Conservation (phyloP, 225 moss, liverwort and hornwort species). For the Polytrichum commune region DNA sequence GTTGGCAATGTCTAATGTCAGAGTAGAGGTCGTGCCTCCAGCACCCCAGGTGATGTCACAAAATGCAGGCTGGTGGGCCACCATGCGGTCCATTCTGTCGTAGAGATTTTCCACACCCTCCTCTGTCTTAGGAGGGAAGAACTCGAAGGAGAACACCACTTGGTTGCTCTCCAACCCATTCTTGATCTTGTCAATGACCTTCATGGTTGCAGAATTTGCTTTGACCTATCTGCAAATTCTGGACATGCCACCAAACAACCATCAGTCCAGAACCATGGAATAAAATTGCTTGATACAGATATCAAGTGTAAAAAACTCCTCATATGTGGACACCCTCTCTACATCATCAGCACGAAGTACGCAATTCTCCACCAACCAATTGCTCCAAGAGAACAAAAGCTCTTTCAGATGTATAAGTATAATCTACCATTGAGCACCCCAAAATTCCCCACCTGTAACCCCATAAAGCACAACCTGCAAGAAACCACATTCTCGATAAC, state of each 20-base stretch:
- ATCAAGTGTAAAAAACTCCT: too few species aligned
- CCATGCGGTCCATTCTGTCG: slow-evolving; percentile 66
- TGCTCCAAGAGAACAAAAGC: too few species aligned
- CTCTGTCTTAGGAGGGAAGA: slow-evolving; percentile 64
- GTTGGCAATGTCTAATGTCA: slow-evolving; percentile 64
- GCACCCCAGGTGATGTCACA: slow-evolving; percentile 77
- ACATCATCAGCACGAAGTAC: too few species aligned
- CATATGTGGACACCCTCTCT: too few species aligned
- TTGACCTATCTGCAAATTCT: slow-evolving; percentile 6
- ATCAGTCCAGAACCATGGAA: not conserved
- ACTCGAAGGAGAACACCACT: slow-evolving; percentile 58
- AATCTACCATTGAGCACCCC: too few species aligned
- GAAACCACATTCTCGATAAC: too few species aligned
- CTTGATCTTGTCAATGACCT: slow-evolving; percentile 64
- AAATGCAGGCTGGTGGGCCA: slow-evolving; percentile 50
- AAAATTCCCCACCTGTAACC: too few species aligned
- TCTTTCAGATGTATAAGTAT: too few species aligned
- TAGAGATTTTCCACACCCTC: slow-evolving; percentile 62
- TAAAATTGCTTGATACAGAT: too few species aligned
- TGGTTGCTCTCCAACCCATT: slow-evolving; percentile 48
- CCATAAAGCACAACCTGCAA: too few species aligned
- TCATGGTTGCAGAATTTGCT: slow-evolving; percentile 25
- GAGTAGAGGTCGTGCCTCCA: slow-evolving; percentile 63
- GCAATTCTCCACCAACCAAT: too few species aligned
- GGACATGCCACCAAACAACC: not conserved